Evolutionary conservation across 192 early-diverging fungal species (phyloP), one percentile per base, ranked within the genome.

Genomic region (Phlyctochytrium bullatum): DNA sequence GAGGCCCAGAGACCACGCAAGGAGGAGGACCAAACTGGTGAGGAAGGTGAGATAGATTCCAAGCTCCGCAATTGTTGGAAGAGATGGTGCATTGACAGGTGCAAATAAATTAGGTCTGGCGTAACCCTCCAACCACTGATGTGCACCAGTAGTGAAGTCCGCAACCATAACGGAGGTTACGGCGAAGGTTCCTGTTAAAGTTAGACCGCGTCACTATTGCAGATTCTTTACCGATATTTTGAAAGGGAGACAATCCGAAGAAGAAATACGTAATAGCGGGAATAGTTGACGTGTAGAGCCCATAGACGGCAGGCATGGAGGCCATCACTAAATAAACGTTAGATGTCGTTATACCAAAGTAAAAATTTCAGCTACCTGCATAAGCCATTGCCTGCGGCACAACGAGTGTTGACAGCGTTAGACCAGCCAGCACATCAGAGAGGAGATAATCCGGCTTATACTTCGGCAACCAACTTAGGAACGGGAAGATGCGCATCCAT

Each of bases 371-470:
- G 24, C 24, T n/a, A 69, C 67, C 67, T 3, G 67, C 67, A 34
- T 69, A 69, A 35, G 67, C 67, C 67, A 69, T 69, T 23, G 67
- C 59, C 60, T 69, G 67, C 36, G 67, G 67, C 17, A 69, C 35
- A 2, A 69, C 36, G 3, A 69, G 28, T 29, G 67, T 69, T 3
- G 59, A 50, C 27, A 69, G 50, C 2, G 67, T 54, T n/a, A 69
- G 28, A 17, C 67, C 67, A 12, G 67, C 67, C 17, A 62, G 3
- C 17, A 69, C n/a, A 51, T 69, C 67, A 14, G 40, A 6, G 10
- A 47, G 20, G 6, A 47, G 10, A 47, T 20, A 14, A 20, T 6
- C 6, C 40, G 20, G 40, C 20, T 47, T 47, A 20, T 47, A 47
- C 40, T 47, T 47, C 20, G 40, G 40, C 40, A 47, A 20, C 40